Evolutionary conservation across 371 early-diverging fungal genomes (phyloP).

Genomic region (Lichtheimia hyalospora): DNA sequence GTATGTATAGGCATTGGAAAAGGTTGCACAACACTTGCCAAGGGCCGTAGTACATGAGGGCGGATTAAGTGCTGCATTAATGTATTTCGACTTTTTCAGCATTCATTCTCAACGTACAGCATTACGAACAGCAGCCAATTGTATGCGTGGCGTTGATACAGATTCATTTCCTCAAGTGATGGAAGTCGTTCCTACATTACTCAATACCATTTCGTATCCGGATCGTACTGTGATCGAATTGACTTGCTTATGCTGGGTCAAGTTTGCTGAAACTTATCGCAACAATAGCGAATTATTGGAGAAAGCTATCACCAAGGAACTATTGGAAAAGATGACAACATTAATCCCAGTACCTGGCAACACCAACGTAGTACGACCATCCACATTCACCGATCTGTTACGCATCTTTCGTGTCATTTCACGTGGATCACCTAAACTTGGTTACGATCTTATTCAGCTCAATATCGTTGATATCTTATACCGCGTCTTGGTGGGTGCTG

Average conservation of each 20-base stretch:
- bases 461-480: slow-evolving; percentile 58
- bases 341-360: slow-evolving; percentile 47
- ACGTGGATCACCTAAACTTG: slow-evolving; percentile 62
- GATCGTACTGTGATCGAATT: slow-evolving; percentile 79
- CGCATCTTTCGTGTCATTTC: slow-evolving; percentile 62
- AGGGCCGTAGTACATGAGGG: slow-evolving; percentile 74
- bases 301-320: slow-evolving; percentile 39
- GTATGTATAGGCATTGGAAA: slow-evolving; percentile 64
- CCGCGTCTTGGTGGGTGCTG: slow-evolving; percentile 56
- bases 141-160: slow-evolving; percentile 62
- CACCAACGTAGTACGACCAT: slow-evolving; percentile 40
- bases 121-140: slow-evolving; percentile 79
- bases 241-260: slow-evolving; percentile 64
- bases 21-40: slow-evolving; percentile 73
- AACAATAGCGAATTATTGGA: slow-evolving; percentile 55
- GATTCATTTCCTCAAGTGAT: slow-evolving; percentile 63
- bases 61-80: slow-evolving; percentile 77
- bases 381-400: slow-evolving; percentile 61
- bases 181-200: slow-evolving; percentile 72
- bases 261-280: slow-evolving; percentile 65
- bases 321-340: slow-evolving; percentile 45
- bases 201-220: slow-evolving; percentile 63
- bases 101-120: slow-evolving; percentile 85
- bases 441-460: slow-evolving; percentile 53
- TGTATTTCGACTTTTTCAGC: slow-evolving; percentile 90